phyloP scores from a whole-genome alignment of 2,329 filamentous ascomycete genomes.

The Madurella fahalii region DNA sequence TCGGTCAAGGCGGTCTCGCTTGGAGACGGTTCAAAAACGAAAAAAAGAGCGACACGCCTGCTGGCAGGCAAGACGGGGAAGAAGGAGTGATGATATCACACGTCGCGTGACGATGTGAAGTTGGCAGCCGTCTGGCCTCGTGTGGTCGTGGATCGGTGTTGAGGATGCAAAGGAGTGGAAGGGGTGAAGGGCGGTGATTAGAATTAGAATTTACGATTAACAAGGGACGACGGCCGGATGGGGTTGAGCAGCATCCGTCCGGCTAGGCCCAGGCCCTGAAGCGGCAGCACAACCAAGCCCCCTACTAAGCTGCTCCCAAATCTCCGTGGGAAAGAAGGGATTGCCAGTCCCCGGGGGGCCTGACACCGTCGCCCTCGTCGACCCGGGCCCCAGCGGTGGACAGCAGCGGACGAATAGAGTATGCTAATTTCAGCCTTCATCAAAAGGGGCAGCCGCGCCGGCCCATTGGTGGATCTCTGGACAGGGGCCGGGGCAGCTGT shows the following conservation, averaged over 20 bases:
- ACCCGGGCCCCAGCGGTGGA: constrained; percentile 4
- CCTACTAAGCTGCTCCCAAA: constrained; percentile 22
- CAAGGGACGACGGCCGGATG: background rate
- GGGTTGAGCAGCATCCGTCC: constrained; percentile 5
- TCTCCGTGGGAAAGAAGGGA: constrained; percentile 23
- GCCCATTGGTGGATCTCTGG: constrained; percentile 8
- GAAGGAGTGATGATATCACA: constrained; percentile 24
- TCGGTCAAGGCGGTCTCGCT: constrained; percentile 1
- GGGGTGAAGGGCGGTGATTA: constrained; percentile 16
- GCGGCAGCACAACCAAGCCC: constrained; percentile 9
- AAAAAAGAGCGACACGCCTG: constrained; percentile 57
- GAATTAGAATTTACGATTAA: constrained; percentile 20
- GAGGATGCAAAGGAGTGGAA: constrained; percentile 19
- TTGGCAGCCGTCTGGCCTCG: constrained; percentile 24
- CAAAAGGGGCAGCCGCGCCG: constrained; percentile 22
- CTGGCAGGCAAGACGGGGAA: constrained; percentile 43
- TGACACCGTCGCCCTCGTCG: background rate
- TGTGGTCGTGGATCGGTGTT: constrained; percentile 10
- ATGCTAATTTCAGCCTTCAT: constrained; percentile 29
- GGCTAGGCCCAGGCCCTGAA: constrained; percentile 13
- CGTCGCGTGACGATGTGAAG: constrained; percentile 24
- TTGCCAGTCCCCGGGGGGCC: constrained; percentile 16
- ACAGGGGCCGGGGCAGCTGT: constrained; percentile 3
- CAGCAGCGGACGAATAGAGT: constrained; percentile 26
- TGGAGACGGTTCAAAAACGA: constrained; percentile 1